Evolutionary conservation across 75 land plant species (phyloP).

Genomic region (Pinus taeda): DNA sequence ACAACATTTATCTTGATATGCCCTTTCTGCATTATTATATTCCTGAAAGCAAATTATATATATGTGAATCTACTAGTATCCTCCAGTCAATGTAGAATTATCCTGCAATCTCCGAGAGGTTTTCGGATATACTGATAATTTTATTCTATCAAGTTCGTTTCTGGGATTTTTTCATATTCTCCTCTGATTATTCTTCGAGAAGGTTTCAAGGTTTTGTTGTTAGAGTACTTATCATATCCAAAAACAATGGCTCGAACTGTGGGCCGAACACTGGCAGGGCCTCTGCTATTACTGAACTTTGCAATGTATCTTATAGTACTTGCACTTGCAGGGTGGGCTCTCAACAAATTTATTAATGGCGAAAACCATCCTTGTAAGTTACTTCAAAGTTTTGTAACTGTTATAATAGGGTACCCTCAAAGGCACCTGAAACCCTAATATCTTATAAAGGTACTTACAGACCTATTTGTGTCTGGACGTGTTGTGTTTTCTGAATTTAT

Average conservation of each 20-base stretch:
- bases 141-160: background rate
- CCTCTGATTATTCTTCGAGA: background rate
- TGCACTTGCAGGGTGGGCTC: slow-evolving; percentile 64
- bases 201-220: background rate
- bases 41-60: background rate
- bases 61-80: background rate
- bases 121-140: background rate
- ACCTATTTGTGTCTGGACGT: background rate
- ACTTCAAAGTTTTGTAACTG: background rate
- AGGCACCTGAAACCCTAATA: too few relatives aligned
- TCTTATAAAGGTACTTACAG: too few relatives aligned
- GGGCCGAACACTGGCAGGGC: slow-evolving; percentile 52
- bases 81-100: background rate
- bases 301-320: slow-evolving; percentile 52
- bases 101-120: background rate
- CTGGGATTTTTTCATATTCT: background rate
- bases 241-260: slow-evolving; percentile 21
- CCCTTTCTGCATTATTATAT: background rate
- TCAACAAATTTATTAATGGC: slow-evolving; percentile 63
- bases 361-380: slow-evolving; percentile 39
- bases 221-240: background rate
- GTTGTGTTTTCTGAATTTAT: background rate
- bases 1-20: background rate
- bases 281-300: slow-evolving; percentile 63
- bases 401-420: too few relatives aligned